Conservation (phyloP, 1,139 yeast genomes). For the Kodamaea fungicola region DNA sequence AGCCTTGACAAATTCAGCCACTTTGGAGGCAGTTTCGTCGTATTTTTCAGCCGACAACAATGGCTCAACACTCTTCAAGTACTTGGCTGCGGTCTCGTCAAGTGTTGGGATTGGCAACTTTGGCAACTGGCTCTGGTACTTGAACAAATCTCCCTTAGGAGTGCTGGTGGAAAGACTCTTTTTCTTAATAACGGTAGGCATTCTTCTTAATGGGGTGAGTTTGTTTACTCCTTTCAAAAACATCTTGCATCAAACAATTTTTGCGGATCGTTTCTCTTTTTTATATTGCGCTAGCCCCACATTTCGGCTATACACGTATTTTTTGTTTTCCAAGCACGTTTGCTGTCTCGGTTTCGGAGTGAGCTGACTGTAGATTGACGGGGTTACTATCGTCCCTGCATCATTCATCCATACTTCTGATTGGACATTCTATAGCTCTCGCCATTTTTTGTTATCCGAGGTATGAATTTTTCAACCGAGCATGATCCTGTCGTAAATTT, state of each 20-base stretch:
- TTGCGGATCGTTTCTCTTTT: not conserved
- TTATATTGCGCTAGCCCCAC: constrained; percentile 3
- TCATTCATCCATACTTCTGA: too few relatives aligned
- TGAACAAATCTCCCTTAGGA: constrained; percentile 65
- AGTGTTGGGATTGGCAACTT: constrained; percentile 85
- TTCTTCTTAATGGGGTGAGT: constrained; percentile 3
- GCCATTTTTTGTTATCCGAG: too few relatives aligned
- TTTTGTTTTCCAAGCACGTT: too few relatives aligned
- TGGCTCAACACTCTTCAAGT: constrained; percentile 73
- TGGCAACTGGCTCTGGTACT: constrained; percentile 74
- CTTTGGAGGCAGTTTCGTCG: constrained; percentile 52
- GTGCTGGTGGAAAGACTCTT: constrained; percentile 27
- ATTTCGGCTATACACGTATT: not conserved
- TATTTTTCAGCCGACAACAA: constrained; percentile 53
- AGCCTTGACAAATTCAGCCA: constrained; percentile 60
- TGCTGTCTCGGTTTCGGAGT: too few relatives aligned
- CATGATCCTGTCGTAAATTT: too few relatives aligned
- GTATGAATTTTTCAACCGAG: too few relatives aligned
- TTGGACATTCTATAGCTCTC: too few relatives aligned
- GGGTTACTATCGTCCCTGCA: too few relatives aligned
- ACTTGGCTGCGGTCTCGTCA: constrained; percentile 65
- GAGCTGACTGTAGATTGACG: too few relatives aligned
- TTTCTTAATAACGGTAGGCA: constrained; percentile 11
- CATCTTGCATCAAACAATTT: constrained; percentile 2
- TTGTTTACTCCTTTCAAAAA: constrained; percentile 2